phyloP scores from a whole-genome alignment of 2,329 filamentous ascomycete species.

The Xylariales sp. region DNA sequence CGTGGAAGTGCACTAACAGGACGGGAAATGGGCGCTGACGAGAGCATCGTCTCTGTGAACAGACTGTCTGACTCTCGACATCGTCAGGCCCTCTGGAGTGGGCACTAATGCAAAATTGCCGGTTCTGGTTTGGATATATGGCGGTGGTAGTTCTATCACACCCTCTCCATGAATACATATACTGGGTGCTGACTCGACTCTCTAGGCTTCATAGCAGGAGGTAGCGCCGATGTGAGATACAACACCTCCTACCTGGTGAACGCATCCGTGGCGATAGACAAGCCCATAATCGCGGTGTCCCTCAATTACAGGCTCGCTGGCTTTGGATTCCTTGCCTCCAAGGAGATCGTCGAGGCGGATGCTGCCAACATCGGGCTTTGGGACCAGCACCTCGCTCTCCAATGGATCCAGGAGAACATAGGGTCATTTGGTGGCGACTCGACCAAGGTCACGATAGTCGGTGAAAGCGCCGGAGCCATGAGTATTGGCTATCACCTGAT shows the following conservation, averaged over 20 bases:
- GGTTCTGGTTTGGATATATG: conserved; percentile 55
- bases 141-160: conserved; percentile 25
- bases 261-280: conserved; percentile 35
- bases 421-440: conserved; percentile 33
- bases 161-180: background rate
- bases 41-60: conserved; percentile 16
- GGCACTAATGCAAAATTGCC: conserved; percentile 29
- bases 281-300: conserved; percentile 41
- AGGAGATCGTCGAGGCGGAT: conserved; percentile 32
- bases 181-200: too few relatives aligned
- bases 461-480: conserved; percentile 37
- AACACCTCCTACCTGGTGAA: conserved; percentile 55
- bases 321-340: conserved; percentile 42
- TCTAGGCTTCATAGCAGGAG: conserved; percentile 11
- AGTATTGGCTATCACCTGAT: background rate
- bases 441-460: conserved; percentile 37
- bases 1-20: too few relatives aligned
- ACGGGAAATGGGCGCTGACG: too few relatives aligned
- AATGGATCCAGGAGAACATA: conserved; percentile 34
- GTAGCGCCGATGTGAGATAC: conserved; percentile 42
- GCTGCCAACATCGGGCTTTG: conserved; percentile 43
- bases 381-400: conserved; percentile 38
- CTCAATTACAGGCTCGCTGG: conserved; percentile 42
- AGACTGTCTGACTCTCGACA: conserved; percentile 26
- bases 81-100: conserved; percentile 20